phyloP scores from a whole-genome alignment of 2,329 filamentous ascomycete species.

The Penicillium sp. region DNA sequence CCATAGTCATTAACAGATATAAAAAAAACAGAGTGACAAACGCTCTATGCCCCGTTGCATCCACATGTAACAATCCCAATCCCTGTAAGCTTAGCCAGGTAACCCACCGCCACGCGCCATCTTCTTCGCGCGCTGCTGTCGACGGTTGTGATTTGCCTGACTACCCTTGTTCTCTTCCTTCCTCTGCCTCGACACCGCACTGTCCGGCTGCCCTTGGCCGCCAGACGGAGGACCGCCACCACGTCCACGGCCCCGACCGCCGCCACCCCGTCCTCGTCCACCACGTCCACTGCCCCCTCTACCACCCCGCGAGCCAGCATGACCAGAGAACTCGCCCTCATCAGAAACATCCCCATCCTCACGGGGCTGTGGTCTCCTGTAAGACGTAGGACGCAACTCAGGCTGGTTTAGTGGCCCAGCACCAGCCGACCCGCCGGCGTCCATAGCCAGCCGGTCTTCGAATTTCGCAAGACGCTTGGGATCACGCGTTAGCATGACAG shows the following conservation, averaged over 20 bases:
- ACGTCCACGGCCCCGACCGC: slow-evolving; percentile 53
- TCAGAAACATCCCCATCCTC: slow-evolving; percentile 48
- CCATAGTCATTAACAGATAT: neutral
- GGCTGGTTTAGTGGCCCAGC: slow-evolving; percentile 52
- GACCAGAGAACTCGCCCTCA: slow-evolving; percentile 40
- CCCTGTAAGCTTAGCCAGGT: slow-evolving; percentile 23
- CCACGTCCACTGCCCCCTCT: slow-evolving; percentile 49
- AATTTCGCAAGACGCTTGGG: slow-evolving; percentile 65
- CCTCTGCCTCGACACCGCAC: slow-evolving; percentile 65
- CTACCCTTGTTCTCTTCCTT: slow-evolving; percentile 83
- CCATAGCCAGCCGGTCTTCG: slow-evolving; percentile 67
- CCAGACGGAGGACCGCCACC: slow-evolving; percentile 35
- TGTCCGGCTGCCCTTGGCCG: slow-evolving; percentile 63
- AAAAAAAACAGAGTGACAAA: neutral
- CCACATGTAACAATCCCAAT: neutral
- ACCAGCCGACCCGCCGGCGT: slow-evolving; percentile 51
- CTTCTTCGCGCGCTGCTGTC: slow-evolving; percentile 65
- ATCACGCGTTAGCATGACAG: slow-evolving; percentile 75
- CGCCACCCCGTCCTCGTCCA: slow-evolving; percentile 50
- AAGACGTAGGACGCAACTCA: slow-evolving; percentile 65
- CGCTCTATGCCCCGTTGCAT: neutral
- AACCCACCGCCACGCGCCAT: slow-evolving; percentile 56
- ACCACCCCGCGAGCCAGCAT: slow-evolving; percentile 28
- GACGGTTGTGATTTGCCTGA: slow-evolving; percentile 80
- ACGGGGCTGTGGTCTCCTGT: slow-evolving; percentile 43